A percentile compares a stretch with the other conserved stretches of the same genome.
phyloP scores from a whole-genome alignment of 139 green algal species.

The Nannochloris sp. region DNA sequence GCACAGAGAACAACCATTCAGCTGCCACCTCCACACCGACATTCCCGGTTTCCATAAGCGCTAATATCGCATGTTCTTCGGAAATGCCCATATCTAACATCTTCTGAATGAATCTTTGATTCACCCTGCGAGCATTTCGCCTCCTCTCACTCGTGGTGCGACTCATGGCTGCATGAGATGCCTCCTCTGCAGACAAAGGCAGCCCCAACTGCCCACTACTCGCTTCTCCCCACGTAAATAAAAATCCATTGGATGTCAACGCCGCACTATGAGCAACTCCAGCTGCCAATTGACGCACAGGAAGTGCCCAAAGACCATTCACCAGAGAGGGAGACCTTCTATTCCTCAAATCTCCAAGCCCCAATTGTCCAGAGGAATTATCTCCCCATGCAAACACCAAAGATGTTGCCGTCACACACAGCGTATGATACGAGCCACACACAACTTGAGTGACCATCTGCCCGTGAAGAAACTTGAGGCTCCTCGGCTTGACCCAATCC shows the following conservation, averaged over 20 bases:
- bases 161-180: conserved; percentile 17
- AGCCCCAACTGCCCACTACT: conserved; percentile 76
- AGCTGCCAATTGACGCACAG: conserved; percentile 64
- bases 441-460: conserved; percentile 59
- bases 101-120: conserved; percentile 64
- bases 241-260: conserved; percentile 67
- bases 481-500: conserved; percentile 44
- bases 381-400: conserved; percentile 74
- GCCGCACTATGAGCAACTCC: conserved; percentile 66
- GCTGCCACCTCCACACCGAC: conserved; percentile 82
- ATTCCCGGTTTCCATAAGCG: conserved; percentile 75
- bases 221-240: conserved; percentile 85
- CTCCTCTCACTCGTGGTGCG: conserved; percentile 23
- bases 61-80: conserved; percentile 46
- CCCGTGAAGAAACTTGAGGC: conserved; percentile 42
- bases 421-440: conserved; percentile 66
- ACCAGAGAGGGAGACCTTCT: conserved; percentile 48
- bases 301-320: conserved; percentile 70
- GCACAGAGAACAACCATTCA: conserved; percentile 74
- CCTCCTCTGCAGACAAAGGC: conserved; percentile 42
- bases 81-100: conserved; percentile 88
- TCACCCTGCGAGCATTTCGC: conserved; percentile 36
- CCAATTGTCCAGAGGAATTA: conserved; percentile 69
- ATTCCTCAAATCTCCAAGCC: conserved; percentile 51
- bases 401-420: conserved; percentile 70